Evolutionary conservation across 1,139 yeast genomes (phyloP).

Genomic region (Sugiyamaella pinicola): DNA sequence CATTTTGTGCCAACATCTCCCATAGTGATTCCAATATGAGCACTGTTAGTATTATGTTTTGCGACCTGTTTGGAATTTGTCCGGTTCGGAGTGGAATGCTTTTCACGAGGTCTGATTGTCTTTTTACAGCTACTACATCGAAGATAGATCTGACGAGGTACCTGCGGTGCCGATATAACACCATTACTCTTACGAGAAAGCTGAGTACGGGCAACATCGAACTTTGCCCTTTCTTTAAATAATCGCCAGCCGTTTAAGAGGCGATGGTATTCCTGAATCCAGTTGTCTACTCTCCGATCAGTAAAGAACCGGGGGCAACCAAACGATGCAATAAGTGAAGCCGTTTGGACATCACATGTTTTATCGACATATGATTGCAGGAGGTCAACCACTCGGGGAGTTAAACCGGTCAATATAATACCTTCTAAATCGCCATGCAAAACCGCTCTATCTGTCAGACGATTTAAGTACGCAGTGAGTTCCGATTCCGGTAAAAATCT

Average conservation of each 20-base stretch:
- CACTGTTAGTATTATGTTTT: neutral
- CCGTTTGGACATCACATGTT: conserved; percentile 92
- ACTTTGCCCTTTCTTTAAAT: conserved; percentile 75
- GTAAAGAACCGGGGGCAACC: conserved; percentile 80
- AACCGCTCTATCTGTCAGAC: conserved; percentile 72
- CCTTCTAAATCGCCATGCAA: conserved; percentile 88
- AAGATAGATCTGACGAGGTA: conserved; percentile 74
- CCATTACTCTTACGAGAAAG: conserved; percentile 60
- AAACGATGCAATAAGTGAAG: conserved; percentile 75
- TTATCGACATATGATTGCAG: conserved; percentile 86
- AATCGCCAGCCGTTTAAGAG: conserved; percentile 83
- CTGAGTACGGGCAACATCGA: conserved; percentile 76
- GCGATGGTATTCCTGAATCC: conserved; percentile 72
- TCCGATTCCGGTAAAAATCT: conserved; percentile 82
- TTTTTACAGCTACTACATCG: conserved; percentile 84
- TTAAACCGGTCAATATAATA: conserved; percentile 82
- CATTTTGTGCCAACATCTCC: conserved; percentile 45
- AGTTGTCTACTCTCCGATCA: conserved; percentile 69
- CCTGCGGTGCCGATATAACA: conserved; percentile 50
- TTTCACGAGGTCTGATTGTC: conserved; percentile 25
- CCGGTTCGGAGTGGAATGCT: conserved; percentile 11
- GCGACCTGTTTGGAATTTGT: conserved; percentile 13
- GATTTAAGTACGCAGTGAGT: conserved; percentile 52
- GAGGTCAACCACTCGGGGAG: conserved; percentile 78
- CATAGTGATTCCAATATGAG: conserved; percentile 2